Evolutionary conservation across 2,329 filamentous ascomycete genomes (phyloP), one percentile per base, ranked within the genome.

Genomic region (Aspergillus clavatus): DNA sequence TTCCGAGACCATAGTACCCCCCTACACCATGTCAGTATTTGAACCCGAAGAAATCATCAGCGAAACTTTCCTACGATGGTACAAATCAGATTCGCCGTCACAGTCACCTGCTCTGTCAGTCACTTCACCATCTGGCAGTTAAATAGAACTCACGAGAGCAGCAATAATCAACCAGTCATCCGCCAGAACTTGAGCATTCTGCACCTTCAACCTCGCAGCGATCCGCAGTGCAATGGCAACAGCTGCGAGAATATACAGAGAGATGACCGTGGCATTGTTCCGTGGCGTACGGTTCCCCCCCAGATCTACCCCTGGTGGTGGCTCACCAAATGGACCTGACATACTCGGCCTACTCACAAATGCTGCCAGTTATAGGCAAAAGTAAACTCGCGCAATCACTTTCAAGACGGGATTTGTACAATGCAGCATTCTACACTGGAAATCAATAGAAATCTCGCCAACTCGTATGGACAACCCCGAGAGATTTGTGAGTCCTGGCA

Each of bases 1-100:
- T 53, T 3, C 52, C 52, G 5, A 53, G 41, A 2, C 52, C 52
- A 42, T 51, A 47, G 21, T 16, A 23, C 2, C 52, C 52, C 2
- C 45, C 48, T 53, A 12, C 2, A 8, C 26, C 28, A 16, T 5
- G 12, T 29, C 14, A 29, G 11, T 26, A 6, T 16, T 28, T 18
- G 5, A 40, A 18, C 10, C 16, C 2, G 16, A 11, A 10, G 21
- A 6, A 14, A 3, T 5, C 7, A 7, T 14, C 14, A n/a, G 5
- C 2, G 14, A 7, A n/a, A 24, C 26, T 14, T 42, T 46, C 46
- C 46, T 21, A 46, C 19, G 12, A 50, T 45, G 40, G 45, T 47
- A 33, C 48, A 50, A 14, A 29, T 14, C 3, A 29, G 27, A 29
- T 29, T 29, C 27, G 27, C 27, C n/a, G 27, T 29, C 12, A 29